Base-by-base conservation (phyloP, 2,329 filamentous ascomycete species). In the Sclerotinia subarctica region DNA sequence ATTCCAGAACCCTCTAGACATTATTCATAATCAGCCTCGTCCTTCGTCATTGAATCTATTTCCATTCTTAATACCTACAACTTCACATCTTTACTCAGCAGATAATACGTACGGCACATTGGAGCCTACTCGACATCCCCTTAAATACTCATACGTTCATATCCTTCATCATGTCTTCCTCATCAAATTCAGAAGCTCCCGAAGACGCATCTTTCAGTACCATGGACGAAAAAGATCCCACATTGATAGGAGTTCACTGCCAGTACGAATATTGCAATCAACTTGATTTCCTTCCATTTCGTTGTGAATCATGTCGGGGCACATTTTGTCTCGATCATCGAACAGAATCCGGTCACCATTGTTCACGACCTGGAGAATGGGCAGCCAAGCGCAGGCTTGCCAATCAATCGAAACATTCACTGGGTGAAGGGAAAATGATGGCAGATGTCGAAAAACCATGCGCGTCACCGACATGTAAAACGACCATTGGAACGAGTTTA, bases 301-400 rank as follows among this genome's bases (percentile, higher is more conserved):
- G 88, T 77, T 99, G 95, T 82, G 92, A 96, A 78, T 95, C 91
- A 73, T 99, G 95, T 81, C 86, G 79, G 72, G 86, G 87, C 69
- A 94, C 90, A 21, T 99, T 89, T 82, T 99, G 96, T 79, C 90
- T 96, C 73, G 94, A 98, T 77, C 95, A 99, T 83, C 91, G 94
- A 67, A 90, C 88, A 75, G 94, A 98, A 81, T 86, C 87, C 26
- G 82, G 92, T 0, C 96, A 99, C 81, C 86, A 88, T 76, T 90
- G 88, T 79, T 74, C 80, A 64, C 82, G 86, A 63, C 82, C 80
- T 2, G 88, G 88, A 70, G 87, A 86, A 66, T 90, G 87, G 87
- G 87, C 87, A 21, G 81, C 82, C 75, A 83, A 85, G 32, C 81
- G 81, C 71, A 83, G 87, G 7, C 78, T 81, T 70, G 85, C 85